A percentile compares a stretch with the other conserved stretches of the same genome.
Conservation (phyloP, 2,329 filamentous ascomycete species). For the Penicillium concentricum region DNA sequence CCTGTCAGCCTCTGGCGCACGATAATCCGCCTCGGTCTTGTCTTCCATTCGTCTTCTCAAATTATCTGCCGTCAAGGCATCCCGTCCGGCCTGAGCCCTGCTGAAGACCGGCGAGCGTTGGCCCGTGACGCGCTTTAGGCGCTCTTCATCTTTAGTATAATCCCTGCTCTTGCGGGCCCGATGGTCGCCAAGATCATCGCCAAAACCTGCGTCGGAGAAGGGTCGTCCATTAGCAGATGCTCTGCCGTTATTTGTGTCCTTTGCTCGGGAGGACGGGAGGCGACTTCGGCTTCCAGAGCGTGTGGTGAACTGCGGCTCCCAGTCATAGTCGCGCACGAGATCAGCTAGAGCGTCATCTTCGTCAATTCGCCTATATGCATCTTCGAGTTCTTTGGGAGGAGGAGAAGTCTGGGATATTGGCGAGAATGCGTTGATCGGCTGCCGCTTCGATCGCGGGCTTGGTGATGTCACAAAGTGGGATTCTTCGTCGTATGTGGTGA, state of each 20-base stretch:
- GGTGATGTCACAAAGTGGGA: constrained; percentile 22
- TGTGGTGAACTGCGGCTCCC: constrained; percentile 14
- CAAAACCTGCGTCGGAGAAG: constrained; percentile 33
- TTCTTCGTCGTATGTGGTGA: constrained; percentile 12
- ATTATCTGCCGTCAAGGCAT: constrained; percentile 36
- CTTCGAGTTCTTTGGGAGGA: constrained; percentile 39
- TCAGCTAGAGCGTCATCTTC: constrained; percentile 39
- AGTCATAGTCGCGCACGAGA: constrained; percentile 34
- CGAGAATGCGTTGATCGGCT: constrained; percentile 26
- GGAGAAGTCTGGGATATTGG: constrained; percentile 36
- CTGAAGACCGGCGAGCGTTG: constrained; percentile 43
- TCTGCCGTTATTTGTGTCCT: constrained; percentile 16
- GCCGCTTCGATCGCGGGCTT: constrained; percentile 32
- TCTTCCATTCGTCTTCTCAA: constrained; percentile 38
- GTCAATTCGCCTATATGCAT: constrained; percentile 42
- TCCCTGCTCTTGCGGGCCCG: constrained; percentile 36
- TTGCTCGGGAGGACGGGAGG: constrained; percentile 27
- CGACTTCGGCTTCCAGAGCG: constrained; percentile 21
- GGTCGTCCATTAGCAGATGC: constrained; percentile 18
- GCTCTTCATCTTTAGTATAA: constrained; percentile 39
- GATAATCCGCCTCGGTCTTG: constrained; percentile 14
- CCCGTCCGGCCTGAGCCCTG: constrained; percentile 35
- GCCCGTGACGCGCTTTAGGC: constrained; percentile 39
- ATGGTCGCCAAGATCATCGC: constrained; percentile 35
- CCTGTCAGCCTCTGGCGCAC: constrained; percentile 23